Evolutionary conservation across 2,329 filamentous ascomycete species (phyloP), one percentile per base, ranked within the genome.

Genomic region (Trichoderma citrinoviride): DNA sequence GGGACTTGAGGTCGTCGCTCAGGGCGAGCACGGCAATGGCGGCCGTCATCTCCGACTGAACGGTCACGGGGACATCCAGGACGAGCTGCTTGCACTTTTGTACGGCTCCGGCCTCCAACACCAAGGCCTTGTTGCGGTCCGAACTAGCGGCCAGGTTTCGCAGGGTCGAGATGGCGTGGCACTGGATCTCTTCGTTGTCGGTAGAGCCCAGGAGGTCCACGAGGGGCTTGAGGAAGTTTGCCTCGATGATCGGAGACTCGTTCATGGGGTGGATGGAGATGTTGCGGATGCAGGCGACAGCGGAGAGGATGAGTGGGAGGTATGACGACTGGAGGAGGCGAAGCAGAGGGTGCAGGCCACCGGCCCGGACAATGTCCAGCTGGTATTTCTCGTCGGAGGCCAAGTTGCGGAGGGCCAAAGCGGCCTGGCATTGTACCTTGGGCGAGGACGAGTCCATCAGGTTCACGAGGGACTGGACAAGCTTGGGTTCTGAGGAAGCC

Each of bases 31-130:
- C 95, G 43, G 95, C 95, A 77, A 99, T 97, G 1, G 95, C 95
- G n/a, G 95, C 95, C 5, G 95, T 99, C 95, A 99, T 99, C 77
- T 99, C 95, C 2, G 93, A 97, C 76, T 99, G 95, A 2, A 99
- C 95, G 44, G 91, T 94, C 55, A 98, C 85, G 0, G 95, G 93
- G 3, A 98, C 95, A 64, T 96, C 90, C 19, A 99, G 82, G 25
- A 99, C 93, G 60, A 99, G 84, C 74, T 98, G 92, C 79, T 97
- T 98, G 87, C 95, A 99, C 77, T 98, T 98, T 75, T 98, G 93
- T 44, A 99, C 95, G 2, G 95, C 95, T 25, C 95, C 95, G 40
- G 95, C 95, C 77, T 98, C 93, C 55, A 99, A 81, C 1, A 99
- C 95, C n/a, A 99, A 84, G 65, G 96, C 91, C 80, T 99, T 99